Percentiles rank a stretch among this genome's conserved stretches.
These are phyloP conservation scores for Boletellus ananiceps DNA, from an alignment of 768 basidiomycete genomes.

Conservation along the genomic window DNA sequence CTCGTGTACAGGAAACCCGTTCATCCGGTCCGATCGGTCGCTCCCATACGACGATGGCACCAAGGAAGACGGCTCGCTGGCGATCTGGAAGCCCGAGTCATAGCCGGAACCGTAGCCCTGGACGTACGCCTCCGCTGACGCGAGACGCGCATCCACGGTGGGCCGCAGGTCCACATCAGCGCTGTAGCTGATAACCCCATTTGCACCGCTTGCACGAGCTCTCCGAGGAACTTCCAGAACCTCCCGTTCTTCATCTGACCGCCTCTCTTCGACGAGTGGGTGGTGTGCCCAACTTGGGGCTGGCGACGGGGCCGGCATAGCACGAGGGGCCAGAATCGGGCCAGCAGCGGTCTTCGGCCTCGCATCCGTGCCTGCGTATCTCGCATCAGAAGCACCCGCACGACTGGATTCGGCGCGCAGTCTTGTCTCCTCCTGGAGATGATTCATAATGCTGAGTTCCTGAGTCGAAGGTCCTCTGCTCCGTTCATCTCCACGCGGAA, in stretches of 20 bases:
- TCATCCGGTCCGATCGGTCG: conserved; percentile 14
- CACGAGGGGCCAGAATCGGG: conserved; percentile 30
- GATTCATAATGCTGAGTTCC: conserved; percentile 12
- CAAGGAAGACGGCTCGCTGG: conserved; percentile 13
- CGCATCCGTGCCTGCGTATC: conserved; percentile 8
- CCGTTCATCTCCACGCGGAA: conserved; percentile 22
- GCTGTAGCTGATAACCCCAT: neutral
- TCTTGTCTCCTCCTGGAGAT: conserved; percentile 15
- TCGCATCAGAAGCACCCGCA: conserved; percentile 4
- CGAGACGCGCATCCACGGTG: conserved; percentile 17
- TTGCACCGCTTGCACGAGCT: conserved; percentile 10
- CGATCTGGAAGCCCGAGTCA: conserved; percentile 24
- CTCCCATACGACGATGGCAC: conserved; percentile 20
- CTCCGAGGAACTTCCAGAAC: conserved; percentile 1
- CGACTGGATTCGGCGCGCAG: conserved; percentile 10
- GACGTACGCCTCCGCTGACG: conserved; percentile 35
- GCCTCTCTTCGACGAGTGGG: conserved; percentile 26
- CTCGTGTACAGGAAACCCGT: conserved; percentile 27
- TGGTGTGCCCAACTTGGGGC: conserved; percentile 30
- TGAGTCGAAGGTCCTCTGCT: conserved; percentile 11
- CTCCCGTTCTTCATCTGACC: conserved; percentile 30
- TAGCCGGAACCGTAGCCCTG: conserved; percentile 36
- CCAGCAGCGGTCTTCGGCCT: conserved; percentile 32
- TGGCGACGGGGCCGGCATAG: conserved; percentile 22
- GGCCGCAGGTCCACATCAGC: conserved; percentile 3